A percentile compares a stretch with the other conserved stretches of the same genome.
phyloP scores from a whole-genome alignment of 2,329 filamentous ascomycete genomes.

The Clonostachys rosea region DNA sequence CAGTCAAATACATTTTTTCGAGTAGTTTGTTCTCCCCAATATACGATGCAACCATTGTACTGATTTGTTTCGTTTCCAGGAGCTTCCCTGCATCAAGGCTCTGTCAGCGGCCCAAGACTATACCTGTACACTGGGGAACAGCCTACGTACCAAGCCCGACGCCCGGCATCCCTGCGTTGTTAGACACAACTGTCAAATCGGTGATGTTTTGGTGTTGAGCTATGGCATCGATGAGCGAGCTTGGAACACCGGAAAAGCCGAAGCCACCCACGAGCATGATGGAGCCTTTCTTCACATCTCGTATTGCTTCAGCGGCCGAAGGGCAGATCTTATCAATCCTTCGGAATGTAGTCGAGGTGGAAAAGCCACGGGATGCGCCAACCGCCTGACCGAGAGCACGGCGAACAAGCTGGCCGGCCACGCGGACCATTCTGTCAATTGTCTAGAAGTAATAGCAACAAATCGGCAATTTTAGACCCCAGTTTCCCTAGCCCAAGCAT shows the following conservation, averaged over 20 bases:
- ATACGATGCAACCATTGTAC: slow-evolving; percentile 69
- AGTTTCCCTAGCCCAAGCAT: too few species aligned
- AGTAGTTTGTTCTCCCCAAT: slow-evolving; percentile 74
- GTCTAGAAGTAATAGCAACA: too few species aligned
- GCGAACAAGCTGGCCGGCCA: too few species aligned
- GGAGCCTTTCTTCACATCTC: slow-evolving; percentile 65
- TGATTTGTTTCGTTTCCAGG: slow-evolving; percentile 58
- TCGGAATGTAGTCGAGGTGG: too few species aligned
- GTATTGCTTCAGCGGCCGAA: slow-evolving; percentile 63
- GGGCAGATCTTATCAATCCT: slow-evolving; percentile 33
- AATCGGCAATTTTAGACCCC: too few species aligned
- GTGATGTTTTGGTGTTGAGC: too few species aligned
- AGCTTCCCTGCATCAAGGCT: too few species aligned
- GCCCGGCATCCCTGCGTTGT: slow-evolving; percentile 72
- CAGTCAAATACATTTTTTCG: slow-evolving; percentile 69
- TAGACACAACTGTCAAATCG: slow-evolving; percentile 63
- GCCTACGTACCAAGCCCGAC: slow-evolving; percentile 35
- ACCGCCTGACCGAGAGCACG: too few species aligned
- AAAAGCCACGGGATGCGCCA: too few species aligned
- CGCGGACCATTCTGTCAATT: too few species aligned
- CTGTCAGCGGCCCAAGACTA: too few species aligned
- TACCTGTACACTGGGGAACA: slow-evolving; percentile 7
- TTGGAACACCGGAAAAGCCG: slow-evolving; percentile 74
- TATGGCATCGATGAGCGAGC: slow-evolving; percentile 27
- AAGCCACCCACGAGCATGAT: slow-evolving; percentile 77